Base-by-base conservation (phyloP, 495 filamentous ascomycete genomes). In the Tuber borchii region DNA sequence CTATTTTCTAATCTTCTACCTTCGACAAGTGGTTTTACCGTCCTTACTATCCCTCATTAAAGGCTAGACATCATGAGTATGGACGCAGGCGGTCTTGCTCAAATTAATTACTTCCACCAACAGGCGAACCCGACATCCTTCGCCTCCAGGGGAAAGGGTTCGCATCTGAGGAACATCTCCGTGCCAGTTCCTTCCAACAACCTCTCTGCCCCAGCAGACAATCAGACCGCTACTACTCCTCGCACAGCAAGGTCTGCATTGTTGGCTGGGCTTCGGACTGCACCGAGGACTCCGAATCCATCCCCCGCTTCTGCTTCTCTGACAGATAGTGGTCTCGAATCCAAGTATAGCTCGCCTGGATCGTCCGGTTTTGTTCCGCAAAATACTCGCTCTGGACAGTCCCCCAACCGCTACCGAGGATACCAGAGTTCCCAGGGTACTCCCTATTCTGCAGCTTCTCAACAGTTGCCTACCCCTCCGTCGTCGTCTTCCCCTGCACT, bases 51-150 rank as follows among this genome's bases (percentile, higher is more conserved):
- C 68, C 80, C 76, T 76, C 69, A 74, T 76, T 81, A 77, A 65
- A 81, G 82, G 77, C 79, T 85, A 90, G 92, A 79, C 56, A 79
- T 76, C 73, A 75, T 79, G 78, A 93, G 91, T 88, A 95, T 97
- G 90, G 91, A 97, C 94, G 90, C 94, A 89, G 95, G 94, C 89
- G 93, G 94, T 94, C 93, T 97, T 88, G 91, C 95, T 94, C 95
- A 97, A 88, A 98, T 99, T 96, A 91, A 93, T 85, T 96, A 95
- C 88, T 91, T 89, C 83, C 86, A 82, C 71, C 79, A 78, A 75
- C 75, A 77, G 68, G 73, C 75, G 73, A 76, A 76, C 79, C 75
- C 82, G 43, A 71, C 79, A 51, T 83, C 82, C 37, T 93, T 92
- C 81, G 90, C 89, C 73, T 91, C 91, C 73, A 89, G 90, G 76